Evolutionary conservation across 495 filamentous ascomycete genomes (phyloP).

Genomic region (Schizothecium vesticola): DNA sequence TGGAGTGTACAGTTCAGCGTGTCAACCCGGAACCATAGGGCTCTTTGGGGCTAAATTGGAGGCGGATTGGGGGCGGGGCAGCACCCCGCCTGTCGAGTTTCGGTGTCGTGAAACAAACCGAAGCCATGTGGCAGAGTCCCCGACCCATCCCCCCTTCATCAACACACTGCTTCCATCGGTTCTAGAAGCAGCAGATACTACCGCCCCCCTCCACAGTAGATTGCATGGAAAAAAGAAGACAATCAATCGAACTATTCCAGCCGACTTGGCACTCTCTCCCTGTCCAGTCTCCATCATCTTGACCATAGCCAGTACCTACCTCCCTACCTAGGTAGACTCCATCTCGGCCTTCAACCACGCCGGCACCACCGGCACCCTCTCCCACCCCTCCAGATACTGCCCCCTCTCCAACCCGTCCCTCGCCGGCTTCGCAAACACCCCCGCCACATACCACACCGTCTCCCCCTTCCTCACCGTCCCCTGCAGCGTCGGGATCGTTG

Average conservation of each 20-base stretch:
- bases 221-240: background rate
- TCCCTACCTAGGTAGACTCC: background rate
- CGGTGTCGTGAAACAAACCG: background rate
- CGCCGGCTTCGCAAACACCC: slow-evolving; percentile 46
- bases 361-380: slow-evolving; percentile 47
- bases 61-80: background rate
- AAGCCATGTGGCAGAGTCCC: background rate
- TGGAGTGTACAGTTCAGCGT: background rate
- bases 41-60: background rate
- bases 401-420: slow-evolving; percentile 33
- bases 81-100: background rate
- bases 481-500: slow-evolving; percentile 62
- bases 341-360: slow-evolving; percentile 51
- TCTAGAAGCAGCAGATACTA: background rate
- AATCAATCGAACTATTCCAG: background rate
- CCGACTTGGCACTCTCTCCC: background rate
- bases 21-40: background rate
- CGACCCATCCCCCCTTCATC: no score
- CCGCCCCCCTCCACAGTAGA: background rate
- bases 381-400: slow-evolving; percentile 50
- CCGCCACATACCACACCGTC: slow-evolving; percentile 46
- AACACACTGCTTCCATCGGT: background rate
- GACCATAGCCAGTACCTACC: background rate
- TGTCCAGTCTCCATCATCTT: background rate
- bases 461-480: slow-evolving; percentile 41